Evolutionary conservation across 108 stramenopile genomes (phyloP), one percentile per base, ranked within the genome.

Genomic region (Schizochytrium sp.): DNA sequence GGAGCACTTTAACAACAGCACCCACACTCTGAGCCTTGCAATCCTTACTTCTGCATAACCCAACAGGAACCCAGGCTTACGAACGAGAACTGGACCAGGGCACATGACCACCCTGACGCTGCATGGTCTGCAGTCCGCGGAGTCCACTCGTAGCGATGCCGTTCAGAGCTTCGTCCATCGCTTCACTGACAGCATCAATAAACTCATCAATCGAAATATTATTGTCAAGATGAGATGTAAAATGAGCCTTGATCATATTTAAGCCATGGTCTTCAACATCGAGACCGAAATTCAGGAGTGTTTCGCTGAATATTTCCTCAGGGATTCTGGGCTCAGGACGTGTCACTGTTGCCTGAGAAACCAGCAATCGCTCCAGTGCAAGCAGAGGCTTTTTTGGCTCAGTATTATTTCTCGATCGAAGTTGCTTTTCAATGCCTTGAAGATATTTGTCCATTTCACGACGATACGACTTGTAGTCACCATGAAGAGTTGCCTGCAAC

Each of bases 171-270:
- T 69, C 64, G 1, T 69, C 64, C 64, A 69, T 69, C 2, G 40
- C 42, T 8, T 69, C 64, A 7, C 64, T 38, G 19, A 69, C 19
- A 7, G 64, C 44, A 15, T 83, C 76, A 40, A 83, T n/a, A 53
- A 83, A 83, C 49, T 83, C 76, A 42, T 83, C 76, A 5, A 83
- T 40, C 50, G 76, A 17, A 7, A 83, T 46, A n/a, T 5, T 83
- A 53, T 40, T 50, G 76, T 83, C 53, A n/a, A 38, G 5, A 28
- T 49, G 50, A 17, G 76, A 55, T n/a, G 49, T 53, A 50, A 83
- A 83, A 28, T 83, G 76, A 5, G 76, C 53, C 15, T 5, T 55
- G 15, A 83, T 47, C 1, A 83, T 47, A 1, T 83, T 53, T 1
- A 83, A n/a, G 53, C 55, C 76, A 7, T 38, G 50, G 5, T 47